Evolutionary conservation across 2,329 filamentous ascomycete species (phyloP).

Genomic region (Dactylella cylindrospora): DNA sequence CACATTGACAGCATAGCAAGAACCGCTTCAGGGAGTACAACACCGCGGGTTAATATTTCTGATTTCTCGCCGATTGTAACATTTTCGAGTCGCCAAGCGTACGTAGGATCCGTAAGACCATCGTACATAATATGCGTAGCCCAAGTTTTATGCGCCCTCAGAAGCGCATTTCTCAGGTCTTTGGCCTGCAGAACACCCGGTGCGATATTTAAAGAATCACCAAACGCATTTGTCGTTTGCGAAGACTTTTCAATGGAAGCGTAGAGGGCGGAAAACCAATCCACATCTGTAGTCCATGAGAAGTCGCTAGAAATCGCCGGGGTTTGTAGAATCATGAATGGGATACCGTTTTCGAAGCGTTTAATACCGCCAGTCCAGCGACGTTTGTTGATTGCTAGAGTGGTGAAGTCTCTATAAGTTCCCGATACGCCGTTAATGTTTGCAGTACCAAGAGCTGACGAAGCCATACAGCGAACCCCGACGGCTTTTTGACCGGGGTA

Average conservation of each 20-base stretch:
- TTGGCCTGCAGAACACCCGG: constrained; percentile 29
- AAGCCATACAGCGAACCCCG: constrained; percentile 30
- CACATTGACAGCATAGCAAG: constrained; percentile 22
- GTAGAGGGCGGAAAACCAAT: constrained; percentile 28
- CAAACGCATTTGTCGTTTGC: constrained; percentile 29
- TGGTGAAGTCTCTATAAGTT: constrained; percentile 24
- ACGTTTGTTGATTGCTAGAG: constrained; percentile 11
- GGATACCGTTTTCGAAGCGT: constrained; percentile 32
- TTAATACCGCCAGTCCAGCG: constrained; percentile 39
- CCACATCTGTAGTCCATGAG: neutral
- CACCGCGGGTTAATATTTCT: constrained; percentile 20
- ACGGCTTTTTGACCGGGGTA: constrained; percentile 37
- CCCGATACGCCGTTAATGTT: constrained; percentile 25
- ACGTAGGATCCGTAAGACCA: constrained; percentile 18
- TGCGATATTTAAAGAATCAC: constrained; percentile 23
- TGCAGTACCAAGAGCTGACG: constrained; percentile 30
- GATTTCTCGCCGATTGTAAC: constrained; percentile 19
- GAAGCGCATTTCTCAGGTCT: constrained; percentile 15
- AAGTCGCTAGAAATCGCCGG: constrained; percentile 5
- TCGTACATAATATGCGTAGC: constrained; percentile 41
- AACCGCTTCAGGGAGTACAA: constrained; percentile 16
- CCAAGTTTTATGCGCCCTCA: constrained; percentile 32
- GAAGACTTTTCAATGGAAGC: constrained; percentile 32
- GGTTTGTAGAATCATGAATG: constrained; percentile 28
- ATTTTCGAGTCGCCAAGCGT: constrained; percentile 20